Percentiles rank a stretch among this genome's conserved stretches.
Conservation (phyloP, 1,139 yeast species). For the Arxiozyma slooffiae region DNA sequence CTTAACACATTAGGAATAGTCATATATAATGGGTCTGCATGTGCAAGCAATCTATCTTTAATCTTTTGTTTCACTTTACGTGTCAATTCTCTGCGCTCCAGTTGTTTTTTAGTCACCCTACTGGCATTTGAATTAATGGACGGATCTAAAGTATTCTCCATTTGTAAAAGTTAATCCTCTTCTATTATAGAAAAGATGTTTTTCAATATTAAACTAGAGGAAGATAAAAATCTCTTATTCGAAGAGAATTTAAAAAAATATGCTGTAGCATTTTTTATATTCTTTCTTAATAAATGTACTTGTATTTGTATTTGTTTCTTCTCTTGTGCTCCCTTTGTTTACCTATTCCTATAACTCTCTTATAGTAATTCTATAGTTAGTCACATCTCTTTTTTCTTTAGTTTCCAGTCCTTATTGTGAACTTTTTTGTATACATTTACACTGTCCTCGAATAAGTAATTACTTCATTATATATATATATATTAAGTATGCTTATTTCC, state of each 20-base stretch:
- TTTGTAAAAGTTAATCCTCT: slow-evolving; percentile 11
- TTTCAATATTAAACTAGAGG: background rate
- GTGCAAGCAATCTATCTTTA: slow-evolving; percentile 35
- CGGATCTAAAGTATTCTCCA: slow-evolving; percentile 1
- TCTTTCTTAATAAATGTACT: background rate
- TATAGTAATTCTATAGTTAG: background rate
- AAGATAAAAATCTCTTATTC: background rate
- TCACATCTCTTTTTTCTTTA: background rate
- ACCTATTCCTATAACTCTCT: background rate
- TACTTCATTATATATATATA: background rate
- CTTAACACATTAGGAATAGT: slow-evolving; percentile 63
- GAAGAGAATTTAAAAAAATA: background rate
- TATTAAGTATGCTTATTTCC: slow-evolving; percentile 8
- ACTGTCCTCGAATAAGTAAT: too few species aligned
- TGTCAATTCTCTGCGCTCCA: slow-evolving; percentile 26
- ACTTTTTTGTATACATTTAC: too few species aligned
- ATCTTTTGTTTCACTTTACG: slow-evolving; percentile 22
- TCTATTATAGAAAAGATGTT: background rate
- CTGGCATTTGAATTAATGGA: slow-evolving; percentile 6
- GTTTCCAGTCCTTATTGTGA: too few species aligned
- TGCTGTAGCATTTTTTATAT: background rate
- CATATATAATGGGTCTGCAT: slow-evolving; percentile 55
- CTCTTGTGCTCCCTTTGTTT: background rate
- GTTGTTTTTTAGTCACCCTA: slow-evolving; percentile 24
- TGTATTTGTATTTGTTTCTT: background rate